A percentile compares a stretch with the other conserved stretches of the same genome.
phyloP scores from a whole-genome alignment of 2,329 filamentous ascomycete genomes.

The Blastomyces percursus region DNA sequence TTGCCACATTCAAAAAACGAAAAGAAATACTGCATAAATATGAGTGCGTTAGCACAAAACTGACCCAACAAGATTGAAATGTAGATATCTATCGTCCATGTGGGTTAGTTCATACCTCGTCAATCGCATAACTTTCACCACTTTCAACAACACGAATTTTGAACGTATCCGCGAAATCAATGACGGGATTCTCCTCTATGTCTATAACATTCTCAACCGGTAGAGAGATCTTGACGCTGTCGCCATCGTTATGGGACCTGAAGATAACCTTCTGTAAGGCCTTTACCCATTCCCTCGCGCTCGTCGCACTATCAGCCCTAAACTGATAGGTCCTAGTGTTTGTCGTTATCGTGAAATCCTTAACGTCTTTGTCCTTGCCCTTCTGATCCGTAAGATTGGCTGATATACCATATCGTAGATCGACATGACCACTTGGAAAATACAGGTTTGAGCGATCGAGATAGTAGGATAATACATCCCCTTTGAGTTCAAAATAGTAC shows the following conservation, averaged over 20 bases:
- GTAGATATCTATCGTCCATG: neutral
- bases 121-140: constrained; percentile 86
- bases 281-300: constrained; percentile 95
- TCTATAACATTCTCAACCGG: constrained; percentile 84
- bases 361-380: constrained; percentile 50
- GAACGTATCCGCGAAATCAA: constrained; percentile 86
- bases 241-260: constrained; percentile 86
- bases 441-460: constrained; percentile 73
- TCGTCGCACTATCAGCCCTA: constrained; percentile 73
- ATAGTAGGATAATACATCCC: constrained; percentile 85
- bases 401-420: constrained; percentile 82
- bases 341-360: constrained; percentile 70
- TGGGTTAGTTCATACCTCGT: constrained; percentile 54
- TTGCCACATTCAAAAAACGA: constrained; percentile 83
- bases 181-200: constrained; percentile 79
- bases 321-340: constrained; percentile 77
- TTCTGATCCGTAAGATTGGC: constrained; percentile 62
- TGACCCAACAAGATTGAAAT: neutral
- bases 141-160: constrained; percentile 89
- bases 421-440: constrained; percentile 84
- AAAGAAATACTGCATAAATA: constrained; percentile 67
- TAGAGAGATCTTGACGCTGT: constrained; percentile 90
- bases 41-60: constrained; percentile 12
- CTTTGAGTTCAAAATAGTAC: constrained; percentile 89
- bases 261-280: constrained; percentile 91